Conservation (phyloP, 805 yeast genomes). For the Yarrowia osloensis region DNA sequence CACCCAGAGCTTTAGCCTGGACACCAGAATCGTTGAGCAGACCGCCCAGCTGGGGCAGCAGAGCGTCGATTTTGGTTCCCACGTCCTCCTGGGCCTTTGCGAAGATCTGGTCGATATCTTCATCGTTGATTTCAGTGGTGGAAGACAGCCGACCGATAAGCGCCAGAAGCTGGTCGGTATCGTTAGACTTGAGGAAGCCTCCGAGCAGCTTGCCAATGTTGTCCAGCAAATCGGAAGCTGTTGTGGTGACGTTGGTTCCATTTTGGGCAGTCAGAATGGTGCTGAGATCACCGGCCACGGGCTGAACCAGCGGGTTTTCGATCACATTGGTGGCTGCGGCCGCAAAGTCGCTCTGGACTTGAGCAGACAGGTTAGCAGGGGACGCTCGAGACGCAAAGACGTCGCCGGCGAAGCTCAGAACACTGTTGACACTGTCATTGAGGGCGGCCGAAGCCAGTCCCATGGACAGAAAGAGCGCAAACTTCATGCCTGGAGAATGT, state of each 20-base stretch:
- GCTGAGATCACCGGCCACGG: background rate
- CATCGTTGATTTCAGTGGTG: background rate
- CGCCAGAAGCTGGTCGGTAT: background rate
- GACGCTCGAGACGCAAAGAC: constrained; percentile 10
- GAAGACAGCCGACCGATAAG: background rate
- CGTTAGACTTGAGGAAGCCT: constrained; percentile 15
- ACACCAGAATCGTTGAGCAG: background rate
- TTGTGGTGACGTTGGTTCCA: background rate
- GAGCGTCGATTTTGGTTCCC: constrained; percentile 10
- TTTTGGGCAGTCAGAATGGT: background rate
- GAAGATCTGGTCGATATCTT: constrained; percentile 12
- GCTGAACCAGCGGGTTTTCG: constrained; percentile 16
- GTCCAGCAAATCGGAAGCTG: background rate
- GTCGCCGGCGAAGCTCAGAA: constrained; percentile 16
- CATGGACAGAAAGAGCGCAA: background rate
- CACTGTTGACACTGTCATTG: background rate
- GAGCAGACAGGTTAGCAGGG: background rate
- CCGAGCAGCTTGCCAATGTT: background rate
- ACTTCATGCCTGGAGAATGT: background rate
- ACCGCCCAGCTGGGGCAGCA: constrained; percentile 9
- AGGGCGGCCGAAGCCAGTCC: constrained; percentile 10
- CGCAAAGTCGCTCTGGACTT: constrained; percentile 15
- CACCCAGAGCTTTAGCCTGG: constrained; percentile 28
- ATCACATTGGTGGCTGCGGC: background rate
- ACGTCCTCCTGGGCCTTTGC: constrained; percentile 19